phyloP scores from a whole-genome alignment of 305 asterid species.

The Rubia balearica region DNA sequence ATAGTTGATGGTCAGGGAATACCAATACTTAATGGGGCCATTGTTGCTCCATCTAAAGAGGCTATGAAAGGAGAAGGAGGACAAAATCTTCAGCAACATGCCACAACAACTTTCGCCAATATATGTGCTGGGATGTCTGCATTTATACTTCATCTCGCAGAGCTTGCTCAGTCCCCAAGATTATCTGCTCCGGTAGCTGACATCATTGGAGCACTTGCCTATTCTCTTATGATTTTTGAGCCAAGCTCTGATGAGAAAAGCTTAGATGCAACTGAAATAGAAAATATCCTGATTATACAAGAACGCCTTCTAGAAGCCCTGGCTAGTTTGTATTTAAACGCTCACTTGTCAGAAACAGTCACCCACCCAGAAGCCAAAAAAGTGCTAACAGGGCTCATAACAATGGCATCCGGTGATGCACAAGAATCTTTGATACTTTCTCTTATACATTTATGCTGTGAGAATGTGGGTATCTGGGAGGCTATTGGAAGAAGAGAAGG shows the following conservation, averaged over 20 bases:
- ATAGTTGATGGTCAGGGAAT: constrained; percentile 62
- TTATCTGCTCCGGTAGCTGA: constrained; percentile 81
- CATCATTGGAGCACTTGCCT: constrained; percentile 85
- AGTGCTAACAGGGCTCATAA: constrained; percentile 67
- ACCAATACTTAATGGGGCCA: constrained; percentile 57
- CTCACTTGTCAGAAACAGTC: constrained; percentile 33
- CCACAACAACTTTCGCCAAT: constrained; percentile 62
- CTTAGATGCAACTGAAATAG: constrained; percentile 48
- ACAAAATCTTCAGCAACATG: constrained; percentile 59
- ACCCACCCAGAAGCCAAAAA: constrained; percentile 63
- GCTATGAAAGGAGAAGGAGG: constrained; percentile 76
- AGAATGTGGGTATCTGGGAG: constrained; percentile 59
- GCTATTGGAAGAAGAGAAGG: constrained; percentile 89
- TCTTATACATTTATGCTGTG: constrained; percentile 49
- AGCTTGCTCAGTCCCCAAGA: constrained; percentile 74
- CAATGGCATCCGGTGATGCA: constrained; percentile 60
- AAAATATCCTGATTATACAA: constrained; percentile 54
- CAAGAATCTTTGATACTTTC: constrained; percentile 63
- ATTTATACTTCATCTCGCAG: constrained; percentile 61
- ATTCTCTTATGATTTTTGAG: constrained; percentile 63
- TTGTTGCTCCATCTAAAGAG: constrained; percentile 85
- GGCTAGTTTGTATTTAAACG: constrained; percentile 69
- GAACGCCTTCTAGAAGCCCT: constrained; percentile 84
- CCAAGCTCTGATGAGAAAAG: constrained; percentile 38
- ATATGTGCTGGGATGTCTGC: constrained; percentile 66